phyloP scores from a whole-genome alignment of 169 alveolate genomes.

The Amoebophrya sp. region DNA sequence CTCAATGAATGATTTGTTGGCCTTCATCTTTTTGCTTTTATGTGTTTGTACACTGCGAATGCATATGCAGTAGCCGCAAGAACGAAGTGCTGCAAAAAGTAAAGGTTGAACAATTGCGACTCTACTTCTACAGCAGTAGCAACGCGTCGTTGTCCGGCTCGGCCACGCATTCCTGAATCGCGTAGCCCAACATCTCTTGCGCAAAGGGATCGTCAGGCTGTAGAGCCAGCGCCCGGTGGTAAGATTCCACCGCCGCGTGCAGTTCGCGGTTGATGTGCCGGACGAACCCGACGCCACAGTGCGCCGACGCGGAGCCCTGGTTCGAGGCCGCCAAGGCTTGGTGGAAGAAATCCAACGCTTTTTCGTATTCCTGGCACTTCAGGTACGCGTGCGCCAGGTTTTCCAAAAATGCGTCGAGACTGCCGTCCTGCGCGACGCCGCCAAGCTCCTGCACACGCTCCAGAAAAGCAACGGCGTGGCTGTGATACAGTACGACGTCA shows the following conservation, averaged over 20 bases:
- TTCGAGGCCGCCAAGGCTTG: background rate
- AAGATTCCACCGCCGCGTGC: background rate
- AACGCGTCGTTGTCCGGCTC: too few species aligned
- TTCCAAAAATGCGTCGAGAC: background rate
- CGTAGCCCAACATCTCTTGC: background rate
- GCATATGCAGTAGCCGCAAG: too few species aligned
- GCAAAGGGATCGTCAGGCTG: background rate
- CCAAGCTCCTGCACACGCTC: too few species aligned
- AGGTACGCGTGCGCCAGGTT: background rate
- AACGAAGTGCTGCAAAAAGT: too few species aligned
- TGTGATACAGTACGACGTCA: too few species aligned
- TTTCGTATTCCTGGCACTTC: background rate
- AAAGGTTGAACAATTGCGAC: too few species aligned
- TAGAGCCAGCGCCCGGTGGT: background rate
- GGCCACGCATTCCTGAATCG: background rate
- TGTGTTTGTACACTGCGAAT: too few species aligned
- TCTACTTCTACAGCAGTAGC: too few species aligned
- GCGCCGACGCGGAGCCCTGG: background rate
- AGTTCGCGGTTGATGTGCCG: background rate
- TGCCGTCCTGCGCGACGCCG: too few species aligned
- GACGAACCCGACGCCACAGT: background rate
- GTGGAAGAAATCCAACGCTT: background rate
- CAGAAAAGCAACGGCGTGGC: too few species aligned
- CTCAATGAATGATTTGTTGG: too few species aligned
- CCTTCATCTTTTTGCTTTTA: too few species aligned